phyloP scores from a whole-genome alignment of 2,329 filamentous ascomycete species.

The Aspergillus calidoustus region DNA sequence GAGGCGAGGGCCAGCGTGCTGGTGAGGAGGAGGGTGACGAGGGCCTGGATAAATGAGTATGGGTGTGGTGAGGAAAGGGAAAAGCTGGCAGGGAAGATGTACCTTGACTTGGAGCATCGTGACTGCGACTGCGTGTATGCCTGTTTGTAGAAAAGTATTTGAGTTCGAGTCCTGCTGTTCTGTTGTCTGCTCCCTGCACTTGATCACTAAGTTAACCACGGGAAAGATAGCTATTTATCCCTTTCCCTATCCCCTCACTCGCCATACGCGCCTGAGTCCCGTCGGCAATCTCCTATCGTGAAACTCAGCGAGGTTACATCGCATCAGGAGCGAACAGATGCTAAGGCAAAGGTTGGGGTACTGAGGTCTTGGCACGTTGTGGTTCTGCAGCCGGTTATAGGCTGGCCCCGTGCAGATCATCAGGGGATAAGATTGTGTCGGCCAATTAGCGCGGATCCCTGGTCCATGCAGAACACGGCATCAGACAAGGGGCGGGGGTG shows the following conservation, averaged over 20 bases:
- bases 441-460: not conserved
- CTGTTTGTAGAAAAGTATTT: not conserved
- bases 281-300: not conserved
- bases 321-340: not conserved
- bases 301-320: conserved; percentile 9
- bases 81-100: not conserved
- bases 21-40: conserved; percentile 27
- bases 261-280: not conserved
- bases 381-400: not conserved
- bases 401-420: conserved; percentile 5
- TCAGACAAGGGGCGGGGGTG: not conserved
- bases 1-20: conserved; percentile 33
- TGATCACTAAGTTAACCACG: not conserved
- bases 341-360: not conserved
- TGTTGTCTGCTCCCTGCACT: not conserved
- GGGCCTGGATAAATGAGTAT: not conserved
- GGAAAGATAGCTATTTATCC: not conserved
- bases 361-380: conserved; percentile 4
- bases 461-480: conserved; percentile 1
- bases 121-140: not conserved
- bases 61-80: not conserved
- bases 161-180: not conserved
- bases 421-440: not conserved
- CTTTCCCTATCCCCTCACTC: not conserved
- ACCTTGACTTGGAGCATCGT: conserved; percentile 10